A percentile compares a stretch with the other conserved stretches of the same genome.
Conservation (phyloP, 257 asterid species). For the Oldenlandia corymbosa region DNA sequence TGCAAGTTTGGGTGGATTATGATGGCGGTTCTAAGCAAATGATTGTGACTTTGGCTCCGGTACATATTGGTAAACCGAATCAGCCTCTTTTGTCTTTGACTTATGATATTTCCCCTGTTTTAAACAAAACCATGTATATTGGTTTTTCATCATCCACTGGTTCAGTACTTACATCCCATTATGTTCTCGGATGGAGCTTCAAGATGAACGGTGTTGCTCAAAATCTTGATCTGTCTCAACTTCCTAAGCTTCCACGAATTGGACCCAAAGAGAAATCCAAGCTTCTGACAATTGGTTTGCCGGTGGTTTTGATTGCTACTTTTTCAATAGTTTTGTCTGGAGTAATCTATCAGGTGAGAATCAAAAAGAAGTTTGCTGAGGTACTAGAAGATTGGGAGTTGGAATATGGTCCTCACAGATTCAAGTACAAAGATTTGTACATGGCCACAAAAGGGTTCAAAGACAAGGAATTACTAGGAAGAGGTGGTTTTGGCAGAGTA, state of each 20-base stretch:
- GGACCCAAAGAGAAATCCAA: slow-evolving; percentile 29
- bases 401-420: slow-evolving; percentile 53
- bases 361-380: slow-evolving; percentile 44
- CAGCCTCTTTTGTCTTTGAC: slow-evolving; percentile 28
- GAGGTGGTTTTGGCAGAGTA: slow-evolving; percentile 64
- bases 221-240: slow-evolving; percentile 36
- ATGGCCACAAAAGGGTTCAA: slow-evolving; percentile 51
- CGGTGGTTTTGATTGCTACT: slow-evolving; percentile 17
- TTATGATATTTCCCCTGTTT: slow-evolving; percentile 34
- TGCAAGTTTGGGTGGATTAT: slow-evolving; percentile 61
- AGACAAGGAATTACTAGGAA: slow-evolving; percentile 44
- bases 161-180: slow-evolving; percentile 39
- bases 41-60: slow-evolving; percentile 45
- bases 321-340: not conserved
- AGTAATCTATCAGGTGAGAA: slow-evolving; percentile 22
- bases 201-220: slow-evolving; percentile 23
- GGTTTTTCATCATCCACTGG: slow-evolving; percentile 56
- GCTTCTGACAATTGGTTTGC: slow-evolving; percentile 34
- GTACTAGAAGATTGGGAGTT: slow-evolving; percentile 60
- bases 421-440: slow-evolving; percentile 50
- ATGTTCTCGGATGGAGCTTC: slow-evolving; percentile 66
- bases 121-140: slow-evolving; percentile 42
- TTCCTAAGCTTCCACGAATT: slow-evolving; percentile 48
- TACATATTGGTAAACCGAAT: slow-evolving; percentile 28
- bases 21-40: slow-evolving; percentile 20